Base-by-base conservation (phyloP, 78 protist genomes). In the Capsaspora owczarzaki region DNA sequence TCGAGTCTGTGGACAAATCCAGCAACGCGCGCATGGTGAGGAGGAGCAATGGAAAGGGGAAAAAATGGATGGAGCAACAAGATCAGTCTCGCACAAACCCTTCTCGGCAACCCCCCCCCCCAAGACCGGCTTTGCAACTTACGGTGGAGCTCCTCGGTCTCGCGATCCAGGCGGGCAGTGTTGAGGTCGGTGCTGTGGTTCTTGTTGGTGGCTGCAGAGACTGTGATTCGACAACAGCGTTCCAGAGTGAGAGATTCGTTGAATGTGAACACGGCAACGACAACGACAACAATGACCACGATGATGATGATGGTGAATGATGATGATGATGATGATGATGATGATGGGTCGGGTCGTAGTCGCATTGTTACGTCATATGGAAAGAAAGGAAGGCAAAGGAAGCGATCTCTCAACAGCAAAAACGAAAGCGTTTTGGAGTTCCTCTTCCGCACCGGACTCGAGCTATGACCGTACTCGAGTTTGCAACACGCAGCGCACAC, bases 71-170 rank as follows among this genome's bases (percentile, higher is more conserved):
- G 16, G 16, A 49, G 16, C 56, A 49, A 20, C 10, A 16, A 49
- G 10, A 49, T 49, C 56, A 49, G n/a, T 20, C 16, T 20, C 56
- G 16, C n/a, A 49, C 10, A 49, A 49, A 49, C 10, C 10, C 16
- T 49, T 49, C n/a, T 49, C 16, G 10, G 56, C 16, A 16, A 10
- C 56, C 56, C 10, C 16, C 16, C n/a, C 56, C 56, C n/a, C n/a
- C 56, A 20, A 16, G 56, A 49, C 10, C 16, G 56, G 56, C 10
- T 49, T 49, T 20, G 51, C 4, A 6, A 68, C 83, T 16, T 68
- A 69, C 77, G 84, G 46, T 80, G 72, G 38, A 80, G 77, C 61
- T 80, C 77, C 38, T 80, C 84, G 19, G 84, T 80, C 77, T 80
- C 84, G 16, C 66, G 70, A 41, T 66, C 84, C 38, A 80, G 84